Evolutionary conservation across 176 grass and related monocot species (phyloP).

Genomic region (Carex scoparia): DNA sequence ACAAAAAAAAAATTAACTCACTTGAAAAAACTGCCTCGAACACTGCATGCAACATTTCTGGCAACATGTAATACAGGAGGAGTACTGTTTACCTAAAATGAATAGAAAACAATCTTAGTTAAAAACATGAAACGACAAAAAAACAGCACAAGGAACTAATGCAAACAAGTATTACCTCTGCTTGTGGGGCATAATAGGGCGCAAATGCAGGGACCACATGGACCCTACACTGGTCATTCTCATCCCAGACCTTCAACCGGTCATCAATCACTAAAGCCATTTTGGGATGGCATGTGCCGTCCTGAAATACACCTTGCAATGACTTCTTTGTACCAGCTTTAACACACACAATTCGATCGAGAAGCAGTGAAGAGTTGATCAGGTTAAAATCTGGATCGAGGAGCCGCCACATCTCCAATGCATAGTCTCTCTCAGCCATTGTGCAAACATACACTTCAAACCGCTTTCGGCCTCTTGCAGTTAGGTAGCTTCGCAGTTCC

Average conservation of each 20-base stretch:
- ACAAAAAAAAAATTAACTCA: constrained; percentile 38
- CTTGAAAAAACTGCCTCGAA: constrained; percentile 97
- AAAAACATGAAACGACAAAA: constrained; percentile 18
- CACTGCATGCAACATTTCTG: constrained; percentile 98
- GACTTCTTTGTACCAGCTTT: constrained; percentile 97
- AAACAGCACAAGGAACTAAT: constrained; percentile 10
- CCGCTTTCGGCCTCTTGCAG: constrained; percentile 84
- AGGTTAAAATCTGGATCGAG: constrained; percentile 91
- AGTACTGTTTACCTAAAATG: constrained; percentile 56
- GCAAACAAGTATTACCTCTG: constrained; percentile 59
- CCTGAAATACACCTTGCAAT: constrained; percentile 86
- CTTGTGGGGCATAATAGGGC: constrained; percentile 97
- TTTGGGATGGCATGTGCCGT: constrained; percentile 84
- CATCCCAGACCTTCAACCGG: constrained; percentile 96
- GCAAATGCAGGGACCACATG: constrained; percentile 97
- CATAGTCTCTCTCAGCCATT: constrained; percentile 99
- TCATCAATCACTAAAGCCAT: constrained; percentile 98
- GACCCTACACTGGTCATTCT: constrained; percentile 91
- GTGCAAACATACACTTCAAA: constrained; percentile 99
- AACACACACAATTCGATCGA: constrained; percentile 88
- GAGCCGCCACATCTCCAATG: constrained; percentile 98
- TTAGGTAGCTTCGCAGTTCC: constrained; percentile 91
- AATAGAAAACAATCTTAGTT: constrained; percentile 27
- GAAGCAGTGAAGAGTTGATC: constrained; percentile 73
- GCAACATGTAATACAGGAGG: constrained; percentile 86